These are phyloP conservation scores for Juglanconis sp. DNA, from an alignment of 2,329 filamentous ascomycete genomes.

Conservation along the genomic window DNA sequence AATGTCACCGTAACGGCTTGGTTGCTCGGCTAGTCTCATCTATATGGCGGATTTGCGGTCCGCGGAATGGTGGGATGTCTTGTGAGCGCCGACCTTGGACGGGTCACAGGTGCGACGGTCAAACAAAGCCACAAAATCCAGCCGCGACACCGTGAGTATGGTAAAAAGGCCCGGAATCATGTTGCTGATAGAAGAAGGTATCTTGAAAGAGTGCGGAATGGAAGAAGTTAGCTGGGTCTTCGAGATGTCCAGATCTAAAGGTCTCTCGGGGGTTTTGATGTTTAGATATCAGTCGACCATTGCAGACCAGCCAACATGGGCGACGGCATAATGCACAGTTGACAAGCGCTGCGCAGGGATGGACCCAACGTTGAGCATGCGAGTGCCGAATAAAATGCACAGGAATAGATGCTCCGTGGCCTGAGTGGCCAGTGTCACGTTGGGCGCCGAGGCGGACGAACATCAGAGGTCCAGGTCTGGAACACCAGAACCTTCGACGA, in stretches of 20 bases:
- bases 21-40: background rate
- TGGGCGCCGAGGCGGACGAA: background rate
- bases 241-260: background rate
- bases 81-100: background rate
- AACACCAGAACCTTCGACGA: background rate
- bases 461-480: slow-evolving; percentile 1
- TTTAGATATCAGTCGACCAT: background rate
- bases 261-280: background rate
- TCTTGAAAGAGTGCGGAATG: background rate
- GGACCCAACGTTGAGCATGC: background rate
- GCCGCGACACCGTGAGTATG: background rate
- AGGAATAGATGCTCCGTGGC: background rate
- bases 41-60: background rate
- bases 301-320: background rate
- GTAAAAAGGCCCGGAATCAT: background rate
- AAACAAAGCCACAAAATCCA: background rate
- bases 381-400: background rate
- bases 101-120: background rate
- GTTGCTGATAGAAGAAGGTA: background rate
- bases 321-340: slow-evolving; percentile 6
- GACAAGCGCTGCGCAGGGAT: slow-evolving; percentile 14
- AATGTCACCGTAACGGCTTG: background rate
- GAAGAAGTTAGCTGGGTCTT: background rate
- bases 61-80: background rate
- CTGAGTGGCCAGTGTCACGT: background rate